Percentiles rank a stretch among this genome's conserved stretches.
These are phyloP conservation scores for Trypanosoma brucei DNA, from an alignment of 208 protist species.

Conservation along the genomic window DNA sequence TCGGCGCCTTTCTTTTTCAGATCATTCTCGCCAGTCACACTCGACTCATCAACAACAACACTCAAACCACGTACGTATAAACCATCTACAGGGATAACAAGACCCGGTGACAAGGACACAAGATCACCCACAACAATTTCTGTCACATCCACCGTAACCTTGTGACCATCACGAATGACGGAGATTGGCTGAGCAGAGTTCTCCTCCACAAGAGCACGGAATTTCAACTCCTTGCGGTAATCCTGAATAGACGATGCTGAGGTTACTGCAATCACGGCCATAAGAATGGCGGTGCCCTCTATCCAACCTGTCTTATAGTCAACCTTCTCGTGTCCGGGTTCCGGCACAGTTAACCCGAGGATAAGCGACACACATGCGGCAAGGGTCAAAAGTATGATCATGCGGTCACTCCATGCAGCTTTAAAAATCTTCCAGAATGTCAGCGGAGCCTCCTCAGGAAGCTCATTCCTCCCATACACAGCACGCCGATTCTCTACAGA, in stretches of 20 bases:
- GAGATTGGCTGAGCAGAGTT: constrained; percentile 85
- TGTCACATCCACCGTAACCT: constrained; percentile 80
- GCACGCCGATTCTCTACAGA: constrained; percentile 32
- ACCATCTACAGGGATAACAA: constrained; percentile 92
- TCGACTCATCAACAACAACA: constrained; percentile 88
- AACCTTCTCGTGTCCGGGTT: constrained; percentile 51
- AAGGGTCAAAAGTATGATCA: constrained; percentile 68
- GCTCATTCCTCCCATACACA: constrained; percentile 61
- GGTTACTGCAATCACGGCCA: constrained; percentile 93
- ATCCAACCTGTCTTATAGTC: constrained; percentile 92
- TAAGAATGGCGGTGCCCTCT: constrained; percentile 95
- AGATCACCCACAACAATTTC: constrained; percentile 96
- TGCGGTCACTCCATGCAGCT: constrained; percentile 74
- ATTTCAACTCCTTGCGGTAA: constrained; percentile 93
- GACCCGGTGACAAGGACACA: constrained; percentile 81
- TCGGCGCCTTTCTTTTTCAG: constrained; percentile 66
- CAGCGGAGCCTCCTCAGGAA: constrained; percentile 65
- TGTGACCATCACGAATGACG: constrained; percentile 87
- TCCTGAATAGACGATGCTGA: constrained; percentile 93
- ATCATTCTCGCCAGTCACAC: constrained; percentile 93
- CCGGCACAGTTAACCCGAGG: constrained; percentile 69
- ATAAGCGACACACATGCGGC: constrained; percentile 67
- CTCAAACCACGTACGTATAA: constrained; percentile 79
- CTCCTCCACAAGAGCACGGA: constrained; percentile 91
- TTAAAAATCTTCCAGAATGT: constrained; percentile 80